A percentile compares a stretch with the other conserved stretches of the same genome.
phyloP scores from a whole-genome alignment of 257 asterid genomes.

The Echites panduratus region DNA sequence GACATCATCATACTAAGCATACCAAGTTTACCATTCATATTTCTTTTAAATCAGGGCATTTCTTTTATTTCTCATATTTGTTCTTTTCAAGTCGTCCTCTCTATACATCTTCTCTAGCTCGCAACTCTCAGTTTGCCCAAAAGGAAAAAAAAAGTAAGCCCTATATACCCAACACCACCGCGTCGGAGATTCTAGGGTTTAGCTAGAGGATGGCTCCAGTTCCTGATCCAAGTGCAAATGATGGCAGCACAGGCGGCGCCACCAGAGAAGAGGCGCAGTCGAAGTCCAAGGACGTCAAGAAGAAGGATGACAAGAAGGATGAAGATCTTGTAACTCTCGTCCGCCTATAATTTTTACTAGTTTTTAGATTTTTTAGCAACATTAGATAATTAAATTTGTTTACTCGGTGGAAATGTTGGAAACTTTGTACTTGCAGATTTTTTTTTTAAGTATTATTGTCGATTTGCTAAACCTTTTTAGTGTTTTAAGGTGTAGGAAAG shows the following conservation, averaged over 20 bases:
- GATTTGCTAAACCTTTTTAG: not conserved
- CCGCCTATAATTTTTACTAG: not conserved
- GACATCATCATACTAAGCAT: no score
- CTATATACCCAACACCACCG: no score
- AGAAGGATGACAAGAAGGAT: constrained; percentile 91
- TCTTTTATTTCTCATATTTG: no score
- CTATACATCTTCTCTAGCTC: no score
- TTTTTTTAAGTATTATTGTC: no score
- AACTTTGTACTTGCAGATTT: not conserved
- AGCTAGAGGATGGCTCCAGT: constrained; percentile 14
- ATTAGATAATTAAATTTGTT: not conserved
- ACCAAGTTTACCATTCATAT: no score
- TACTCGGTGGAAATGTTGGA: not conserved
- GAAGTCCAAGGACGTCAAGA: constrained; percentile 73
- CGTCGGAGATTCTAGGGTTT: constrained; percentile 20
- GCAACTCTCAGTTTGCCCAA: no score
- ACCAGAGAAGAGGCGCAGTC: constrained; percentile 44
- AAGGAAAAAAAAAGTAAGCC: no score
- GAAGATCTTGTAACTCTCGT: constrained; percentile 79
- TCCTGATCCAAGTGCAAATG: constrained; percentile 41
- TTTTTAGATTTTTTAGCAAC: no score
- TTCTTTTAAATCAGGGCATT: no score
- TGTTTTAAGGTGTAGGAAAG: not conserved
- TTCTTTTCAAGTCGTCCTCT: no score
- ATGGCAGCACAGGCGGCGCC: constrained; percentile 39